These are phyloP conservation scores for Rheum nobile DNA, from an alignment of 148 eudicot species.

Conservation along the genomic window DNA sequence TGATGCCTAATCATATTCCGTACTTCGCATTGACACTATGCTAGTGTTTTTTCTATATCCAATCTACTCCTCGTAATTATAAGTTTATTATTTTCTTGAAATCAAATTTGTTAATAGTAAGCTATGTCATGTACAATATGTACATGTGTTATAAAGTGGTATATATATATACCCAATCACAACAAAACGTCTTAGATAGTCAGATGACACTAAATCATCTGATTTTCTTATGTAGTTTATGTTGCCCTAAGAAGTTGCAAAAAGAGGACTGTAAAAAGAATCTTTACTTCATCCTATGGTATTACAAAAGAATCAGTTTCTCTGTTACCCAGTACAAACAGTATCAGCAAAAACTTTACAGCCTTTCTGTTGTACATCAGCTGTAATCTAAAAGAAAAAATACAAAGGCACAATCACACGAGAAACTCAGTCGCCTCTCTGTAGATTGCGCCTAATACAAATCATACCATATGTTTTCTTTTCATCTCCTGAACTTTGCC, in stretches of 20 bases:
- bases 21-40: too few species aligned
- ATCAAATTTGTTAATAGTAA: too few species aligned
- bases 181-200: too few species aligned
- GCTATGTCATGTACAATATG: too few species aligned
- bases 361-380: slow-evolving; percentile 3
- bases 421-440: not conserved
- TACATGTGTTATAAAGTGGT: too few species aligned
- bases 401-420: not conserved
- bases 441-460: not conserved
- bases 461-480: not conserved
- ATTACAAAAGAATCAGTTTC: not conserved
- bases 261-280: not conserved
- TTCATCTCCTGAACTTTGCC: not conserved
- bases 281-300: not conserved
- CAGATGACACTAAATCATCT: too few species aligned
- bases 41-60: too few species aligned
- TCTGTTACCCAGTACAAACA: not conserved
- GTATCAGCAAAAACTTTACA: not conserved
- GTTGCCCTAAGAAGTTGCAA: not conserved
- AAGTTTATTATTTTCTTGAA: too few species aligned
- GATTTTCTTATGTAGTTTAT: not conserved
- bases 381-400: not conserved
- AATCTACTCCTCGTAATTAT: too few species aligned
- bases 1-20: too few species aligned
- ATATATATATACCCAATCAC: too few species aligned